Percentiles rank a stretch among this genome's conserved stretches.
Conservation (phyloP, 1,139 yeast species). For the Waltiozyma solani region DNA sequence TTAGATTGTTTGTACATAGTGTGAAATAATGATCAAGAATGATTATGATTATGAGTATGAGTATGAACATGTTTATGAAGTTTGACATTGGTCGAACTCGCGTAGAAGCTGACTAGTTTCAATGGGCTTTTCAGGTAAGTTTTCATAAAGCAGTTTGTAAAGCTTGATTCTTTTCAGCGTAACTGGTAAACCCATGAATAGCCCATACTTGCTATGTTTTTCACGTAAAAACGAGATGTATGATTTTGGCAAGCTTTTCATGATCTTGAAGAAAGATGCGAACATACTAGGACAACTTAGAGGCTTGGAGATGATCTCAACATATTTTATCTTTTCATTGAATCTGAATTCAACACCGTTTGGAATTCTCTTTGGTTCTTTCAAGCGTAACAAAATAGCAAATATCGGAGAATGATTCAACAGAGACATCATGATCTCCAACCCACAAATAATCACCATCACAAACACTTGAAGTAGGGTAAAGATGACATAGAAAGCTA, state of each 20-base stretch:
- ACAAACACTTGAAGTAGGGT: constrained; percentile 47
- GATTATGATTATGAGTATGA: no score
- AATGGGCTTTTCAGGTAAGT: background rate
- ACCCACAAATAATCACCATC: constrained; percentile 37
- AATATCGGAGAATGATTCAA: constrained; percentile 83
- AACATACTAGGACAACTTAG: background rate
- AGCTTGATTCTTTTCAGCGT: background rate
- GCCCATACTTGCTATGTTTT: background rate
- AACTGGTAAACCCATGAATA: background rate
- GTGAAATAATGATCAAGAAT: no score
- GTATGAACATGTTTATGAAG: no score
- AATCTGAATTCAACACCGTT: constrained; percentile 56
- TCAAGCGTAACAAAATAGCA: constrained; percentile 65
- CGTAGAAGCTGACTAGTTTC: background rate
- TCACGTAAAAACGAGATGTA: no score
- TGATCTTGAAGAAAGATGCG: background rate
- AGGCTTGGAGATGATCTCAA: background rate
- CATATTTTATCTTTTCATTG: background rate
- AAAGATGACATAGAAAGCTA: constrained; percentile 76
- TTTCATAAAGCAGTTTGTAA: background rate
- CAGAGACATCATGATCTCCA: constrained; percentile 55
- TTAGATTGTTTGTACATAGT: background rate
- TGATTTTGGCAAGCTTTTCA: background rate
- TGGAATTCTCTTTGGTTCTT: constrained; percentile 81
- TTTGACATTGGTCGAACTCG: background rate